phyloP scores from a whole-genome alignment of 208 protist genomes.

The Tritrichomonas foetus region DNA sequence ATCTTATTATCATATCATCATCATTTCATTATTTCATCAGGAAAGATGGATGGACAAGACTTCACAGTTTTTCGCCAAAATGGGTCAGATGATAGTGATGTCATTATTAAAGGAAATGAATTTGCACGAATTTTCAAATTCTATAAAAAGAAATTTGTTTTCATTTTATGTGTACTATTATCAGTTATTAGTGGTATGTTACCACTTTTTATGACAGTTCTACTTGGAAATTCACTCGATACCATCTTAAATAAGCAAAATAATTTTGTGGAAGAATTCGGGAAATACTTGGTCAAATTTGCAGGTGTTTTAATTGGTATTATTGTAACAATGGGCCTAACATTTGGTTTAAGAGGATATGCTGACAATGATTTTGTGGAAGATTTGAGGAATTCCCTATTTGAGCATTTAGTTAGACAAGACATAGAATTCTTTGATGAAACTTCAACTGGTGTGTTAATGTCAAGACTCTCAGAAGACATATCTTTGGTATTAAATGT shows the following conservation, averaged over 20 bases:
- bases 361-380: not conserved
- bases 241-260: not conserved
- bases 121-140: not conserved
- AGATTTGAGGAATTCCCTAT: not conserved
- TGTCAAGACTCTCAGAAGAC: not conserved
- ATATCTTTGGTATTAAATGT: not conserved
- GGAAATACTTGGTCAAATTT: not conserved
- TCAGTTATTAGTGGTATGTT: no score
- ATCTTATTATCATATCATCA: no score
- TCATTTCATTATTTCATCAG: no score
- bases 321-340: not conserved
- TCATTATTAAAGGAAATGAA: not conserved
- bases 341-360: not conserved
- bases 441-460: not conserved
- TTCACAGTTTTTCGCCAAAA: no score
- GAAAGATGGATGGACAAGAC: no score
- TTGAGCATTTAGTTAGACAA: not conserved
- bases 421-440: not conserved
- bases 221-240: not conserved
- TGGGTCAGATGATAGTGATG: not conserved
- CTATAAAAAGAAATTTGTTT: not conserved
- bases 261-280: not conserved
- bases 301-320: no score
- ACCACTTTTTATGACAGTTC: not conserved
- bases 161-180: not conserved